These are phyloP conservation scores for Striga asiatica DNA, from an alignment of 257 asterid species.

Conservation along the genomic window DNA sequence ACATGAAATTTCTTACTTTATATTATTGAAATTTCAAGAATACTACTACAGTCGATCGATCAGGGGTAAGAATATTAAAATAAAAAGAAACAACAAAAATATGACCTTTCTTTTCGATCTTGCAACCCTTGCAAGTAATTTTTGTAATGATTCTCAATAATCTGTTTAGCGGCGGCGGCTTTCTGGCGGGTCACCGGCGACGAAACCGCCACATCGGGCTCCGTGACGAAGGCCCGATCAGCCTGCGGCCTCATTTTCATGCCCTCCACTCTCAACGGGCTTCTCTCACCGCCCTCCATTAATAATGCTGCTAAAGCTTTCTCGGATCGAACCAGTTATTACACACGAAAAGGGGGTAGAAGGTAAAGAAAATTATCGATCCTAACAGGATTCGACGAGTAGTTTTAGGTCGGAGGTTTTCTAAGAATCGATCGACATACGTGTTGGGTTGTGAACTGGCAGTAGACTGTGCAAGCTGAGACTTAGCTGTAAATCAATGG, in stretches of 20 bases:
- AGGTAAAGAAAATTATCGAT: too few relatives aligned
- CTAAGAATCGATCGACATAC: too few relatives aligned
- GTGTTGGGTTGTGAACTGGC: slow-evolving; percentile 31
- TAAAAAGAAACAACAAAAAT: slow-evolving; percentile 2
- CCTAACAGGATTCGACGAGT: too few relatives aligned
- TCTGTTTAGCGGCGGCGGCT: slow-evolving; percentile 88
- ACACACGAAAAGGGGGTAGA: too few relatives aligned
- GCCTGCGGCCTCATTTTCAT: slow-evolving; percentile 34
- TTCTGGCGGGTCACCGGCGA: slow-evolving; percentile 94
- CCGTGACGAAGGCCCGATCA: slow-evolving; percentile 31
- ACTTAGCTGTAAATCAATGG: slow-evolving; percentile 21
- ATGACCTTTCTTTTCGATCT: slow-evolving; percentile 88
- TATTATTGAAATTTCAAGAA: too few relatives aligned
- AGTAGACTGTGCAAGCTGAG: slow-evolving; percentile 14
- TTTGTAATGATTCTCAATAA: slow-evolving; percentile 94
- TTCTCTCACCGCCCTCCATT: slow-evolving; percentile 55
- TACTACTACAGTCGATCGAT: too few relatives aligned
- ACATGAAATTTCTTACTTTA: background rate
- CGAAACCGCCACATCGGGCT: slow-evolving; percentile 70
- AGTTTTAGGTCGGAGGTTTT: too few relatives aligned
- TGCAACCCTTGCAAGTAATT: slow-evolving; percentile 81
- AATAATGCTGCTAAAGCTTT: background rate
- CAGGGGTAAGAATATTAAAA: background rate
- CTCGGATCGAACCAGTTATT: slow-evolving; percentile 31
- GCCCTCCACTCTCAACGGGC: slow-evolving; percentile 39